Percentiles rank a stretch among this genome's conserved stretches.
Conservation (phyloP, 164 flowering plant genomes). For the Macadamia tetraphylla region DNA sequence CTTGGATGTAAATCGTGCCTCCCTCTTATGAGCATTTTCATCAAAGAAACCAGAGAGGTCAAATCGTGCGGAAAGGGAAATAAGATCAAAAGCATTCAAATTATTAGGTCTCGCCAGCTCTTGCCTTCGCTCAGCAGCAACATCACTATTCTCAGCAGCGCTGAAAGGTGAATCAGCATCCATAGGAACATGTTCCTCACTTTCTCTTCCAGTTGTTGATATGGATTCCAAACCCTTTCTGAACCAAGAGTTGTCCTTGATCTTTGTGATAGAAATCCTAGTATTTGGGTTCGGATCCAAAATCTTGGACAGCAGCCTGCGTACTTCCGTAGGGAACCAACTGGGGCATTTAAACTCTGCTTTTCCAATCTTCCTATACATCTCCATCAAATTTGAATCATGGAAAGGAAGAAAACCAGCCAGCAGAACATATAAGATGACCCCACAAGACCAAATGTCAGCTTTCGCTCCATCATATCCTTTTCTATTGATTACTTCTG, state of each 20-base stretch:
- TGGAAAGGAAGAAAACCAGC: slow-evolving; percentile 83
- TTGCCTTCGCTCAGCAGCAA: slow-evolving; percentile 21
- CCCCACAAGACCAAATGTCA: slow-evolving; percentile 90
- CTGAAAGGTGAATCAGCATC: slow-evolving; percentile 18
- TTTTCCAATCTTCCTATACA: slow-evolving; percentile 74
- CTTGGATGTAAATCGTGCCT: slow-evolving; percentile 52
- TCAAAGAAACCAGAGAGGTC: slow-evolving; percentile 70
- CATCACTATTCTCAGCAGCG: slow-evolving; percentile 10
- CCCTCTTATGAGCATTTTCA: slow-evolving; percentile 29
- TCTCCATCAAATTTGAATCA: slow-evolving; percentile 73
- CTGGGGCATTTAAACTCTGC: slow-evolving; percentile 66
- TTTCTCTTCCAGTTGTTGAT: slow-evolving; percentile 15
- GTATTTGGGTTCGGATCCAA: slow-evolving; percentile 63
- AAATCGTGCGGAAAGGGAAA: slow-evolving; percentile 71
- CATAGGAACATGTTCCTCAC: slow-evolving; percentile 9
- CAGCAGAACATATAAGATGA: slow-evolving; percentile 61
- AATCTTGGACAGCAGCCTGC: slow-evolving; percentile 45
- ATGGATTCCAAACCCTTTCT: slow-evolving; percentile 33
- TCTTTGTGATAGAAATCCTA: slow-evolving; percentile 55
- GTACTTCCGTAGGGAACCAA: slow-evolving; percentile 59
- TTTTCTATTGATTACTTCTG: slow-evolving; percentile 63
- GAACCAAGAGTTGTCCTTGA: slow-evolving; percentile 68
- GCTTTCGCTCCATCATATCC: slow-evolving; percentile 84
- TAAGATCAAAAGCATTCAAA: slow-evolving; percentile 82
- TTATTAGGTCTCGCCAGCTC: slow-evolving; percentile 27